These are phyloP conservation scores for Podaxis sp. DNA, from an alignment of 768 basidiomycete genomes.

Conservation along the genomic window DNA sequence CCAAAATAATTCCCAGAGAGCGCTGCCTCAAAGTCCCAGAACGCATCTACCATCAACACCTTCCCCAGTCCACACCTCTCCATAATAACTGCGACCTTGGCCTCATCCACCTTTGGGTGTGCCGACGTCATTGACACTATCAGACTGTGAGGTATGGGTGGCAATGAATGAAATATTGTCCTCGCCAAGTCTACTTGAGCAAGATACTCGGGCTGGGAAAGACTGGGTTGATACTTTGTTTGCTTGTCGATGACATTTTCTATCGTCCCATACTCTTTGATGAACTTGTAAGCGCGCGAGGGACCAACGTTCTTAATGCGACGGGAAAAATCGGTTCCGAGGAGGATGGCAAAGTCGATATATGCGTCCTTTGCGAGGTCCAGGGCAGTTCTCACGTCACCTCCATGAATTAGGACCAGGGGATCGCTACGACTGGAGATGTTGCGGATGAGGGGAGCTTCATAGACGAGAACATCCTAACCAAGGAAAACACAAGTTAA, in stretches of 20 bases:
- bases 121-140: conserved; percentile 22
- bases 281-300: conserved; percentile 67
- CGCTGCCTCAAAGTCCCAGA: conserved; percentile 41
- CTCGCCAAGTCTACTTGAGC: conserved; percentile 61
- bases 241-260: conserved; percentile 58
- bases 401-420: conserved; percentile 59
- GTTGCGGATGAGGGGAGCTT: conserved; percentile 77
- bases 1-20: conserved; percentile 63
- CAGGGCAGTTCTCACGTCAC: conserved; percentile 54
- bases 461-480: conserved; percentile 80
- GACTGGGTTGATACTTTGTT: conserved; percentile 46
- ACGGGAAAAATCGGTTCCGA: conserved; percentile 89
- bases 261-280: conserved; percentile 67
- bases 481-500: conserved; percentile 6
- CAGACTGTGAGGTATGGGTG: conserved; percentile 47
- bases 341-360: conserved; percentile 81
- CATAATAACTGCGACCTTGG: conserved; percentile 40
- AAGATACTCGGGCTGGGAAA: conserved; percentile 50
- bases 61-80: conserved; percentile 46
- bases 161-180: conserved; percentile 59
- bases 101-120: conserved; percentile 34
- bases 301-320: conserved; percentile 85
- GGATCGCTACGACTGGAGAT: conserved; percentile 58
- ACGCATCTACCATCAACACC: conserved; percentile 24
- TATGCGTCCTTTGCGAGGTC: conserved; percentile 53